Percentiles rank a stretch among this genome's conserved stretches.
These are phyloP conservation scores for Areca catechu DNA, from an alignment of 176 grass and related monocot genomes.

Conservation along the genomic window DNA sequence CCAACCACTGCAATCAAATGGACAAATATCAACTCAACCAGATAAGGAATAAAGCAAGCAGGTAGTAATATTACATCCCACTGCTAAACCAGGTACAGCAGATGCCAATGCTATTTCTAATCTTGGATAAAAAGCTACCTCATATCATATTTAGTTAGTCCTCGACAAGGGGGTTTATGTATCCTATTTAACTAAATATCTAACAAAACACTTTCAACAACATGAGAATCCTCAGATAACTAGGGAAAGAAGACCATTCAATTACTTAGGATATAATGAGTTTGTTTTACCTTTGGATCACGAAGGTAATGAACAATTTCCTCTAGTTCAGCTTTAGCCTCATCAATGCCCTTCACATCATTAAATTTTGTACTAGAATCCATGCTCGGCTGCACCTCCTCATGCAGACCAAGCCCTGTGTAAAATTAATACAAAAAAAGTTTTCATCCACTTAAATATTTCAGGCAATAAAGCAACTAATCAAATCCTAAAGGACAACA, in stretches of 20 bases:
- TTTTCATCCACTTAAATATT: background rate
- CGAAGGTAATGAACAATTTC: slow-evolving; percentile 98
- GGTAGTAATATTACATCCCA: no score
- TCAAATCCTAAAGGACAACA: slow-evolving; percentile 7
- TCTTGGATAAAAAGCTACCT: no score
- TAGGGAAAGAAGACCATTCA: background rate
- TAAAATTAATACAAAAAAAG: slow-evolving; percentile 10
- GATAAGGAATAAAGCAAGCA: no score
- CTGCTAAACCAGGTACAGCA: no score
- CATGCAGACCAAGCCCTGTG: slow-evolving; percentile 73
- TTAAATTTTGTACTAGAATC: slow-evolving; percentile 81
- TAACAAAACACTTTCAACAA: no score
- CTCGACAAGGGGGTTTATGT: no score
- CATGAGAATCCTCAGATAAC: no score
- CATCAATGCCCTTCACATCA: slow-evolving; percentile 95
- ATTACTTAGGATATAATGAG: background rate
- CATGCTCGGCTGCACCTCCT: slow-evolving; percentile 85
- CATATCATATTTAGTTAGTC: no score
- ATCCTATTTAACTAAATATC: no score
- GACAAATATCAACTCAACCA: no score
- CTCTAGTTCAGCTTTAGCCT: slow-evolving; percentile 95
- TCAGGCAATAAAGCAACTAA: background rate
- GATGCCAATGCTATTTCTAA: no score
- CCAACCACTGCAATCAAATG: no score
- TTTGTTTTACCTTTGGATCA: slow-evolving; percentile 74